Evolutionary conservation across 257 asterid genomes (phyloP), one percentile per base, ranked within the genome.

Genomic region (Petunia axillaris): DNA sequence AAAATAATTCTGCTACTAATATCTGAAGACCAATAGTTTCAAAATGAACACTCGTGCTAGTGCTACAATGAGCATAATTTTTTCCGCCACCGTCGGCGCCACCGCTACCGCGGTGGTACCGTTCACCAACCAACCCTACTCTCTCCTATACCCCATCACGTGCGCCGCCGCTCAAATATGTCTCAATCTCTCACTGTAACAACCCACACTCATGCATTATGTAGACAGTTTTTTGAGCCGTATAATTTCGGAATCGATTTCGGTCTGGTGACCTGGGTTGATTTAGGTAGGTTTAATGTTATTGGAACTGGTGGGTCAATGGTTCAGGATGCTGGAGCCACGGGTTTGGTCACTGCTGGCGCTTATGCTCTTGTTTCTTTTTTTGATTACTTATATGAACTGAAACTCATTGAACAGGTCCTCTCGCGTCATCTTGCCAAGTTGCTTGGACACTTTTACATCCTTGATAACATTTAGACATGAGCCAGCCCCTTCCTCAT

Each of bases 341-440:
- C 97, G 73, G 93, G 88, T 40, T 76, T 88, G 67, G 94, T 92
- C 11, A 82, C 91, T 65, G 87, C 87, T 82, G 98, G 97, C 46
- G 98, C 94, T 41, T 92, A 95, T 78, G 93, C 86, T 67, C 91
- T 93, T 6, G 97, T 95, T 65, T 92, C 97, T 80, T 80, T 87
- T 75, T 95, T 95, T 84, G 92, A 92, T 70, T 52, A 70, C 84
- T 90, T 95, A 84, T 92, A 97, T 0, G 84, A 84, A 84, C 91
- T 91, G 82, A 86, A 87, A 37, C 83, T 93, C 82, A 90, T 95
- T 64, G 89, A 88, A 50, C 98, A 95, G 99, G 99, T 95, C 62
- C 10, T 39, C 59, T 60, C 43, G 15, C n/a, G 4, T 15, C 59
- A 38, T 59, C 39, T 38, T 36, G 57, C 9, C 48, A 25, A 25